Evolutionary conservation across 1,139 yeast genomes (phyloP).

Genomic region (Candida sanyaensis): DNA sequence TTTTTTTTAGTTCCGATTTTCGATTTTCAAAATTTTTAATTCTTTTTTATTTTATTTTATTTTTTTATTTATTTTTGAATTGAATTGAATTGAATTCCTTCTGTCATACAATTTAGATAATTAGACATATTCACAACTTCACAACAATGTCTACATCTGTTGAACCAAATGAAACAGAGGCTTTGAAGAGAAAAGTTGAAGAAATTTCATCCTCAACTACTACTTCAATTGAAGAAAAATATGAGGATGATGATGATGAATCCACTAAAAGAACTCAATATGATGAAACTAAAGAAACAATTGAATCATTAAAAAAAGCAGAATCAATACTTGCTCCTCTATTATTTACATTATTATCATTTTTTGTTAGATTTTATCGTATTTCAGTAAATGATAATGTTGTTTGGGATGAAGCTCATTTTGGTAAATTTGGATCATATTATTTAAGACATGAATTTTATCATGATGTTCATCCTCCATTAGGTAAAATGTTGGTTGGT

Average conservation of each 20-base stretch:
- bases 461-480: conserved; percentile 98
- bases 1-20: background rate
- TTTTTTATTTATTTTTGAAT: no score
- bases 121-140: background rate
- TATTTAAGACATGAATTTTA: conserved; percentile 91
- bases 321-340: conserved; percentile 47
- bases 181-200: conserved; percentile 15
- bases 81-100: no score
- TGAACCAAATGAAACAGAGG: conserved; percentile 21
- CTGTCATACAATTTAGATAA: no score
- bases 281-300: conserved; percentile 33
- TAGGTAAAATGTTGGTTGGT: conserved; percentile 97
- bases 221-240: conserved; percentile 12
- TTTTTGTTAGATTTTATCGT: conserved; percentile 54
- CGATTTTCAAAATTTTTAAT: background rate
- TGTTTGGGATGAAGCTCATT: conserved; percentile 73
- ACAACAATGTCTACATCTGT: conserved; percentile 29
- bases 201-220: conserved; percentile 1
- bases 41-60: background rate
- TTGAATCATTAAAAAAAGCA: conserved; percentile 29
- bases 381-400: conserved; percentile 53
- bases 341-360: conserved; percentile 48
- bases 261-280: conserved; percentile 28
- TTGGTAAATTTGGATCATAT: conserved; percentile 93
- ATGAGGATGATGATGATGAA: conserved; percentile 18